Conservation (phyloP, 805 yeast genomes). For the Yarrowia deformans region DNA sequence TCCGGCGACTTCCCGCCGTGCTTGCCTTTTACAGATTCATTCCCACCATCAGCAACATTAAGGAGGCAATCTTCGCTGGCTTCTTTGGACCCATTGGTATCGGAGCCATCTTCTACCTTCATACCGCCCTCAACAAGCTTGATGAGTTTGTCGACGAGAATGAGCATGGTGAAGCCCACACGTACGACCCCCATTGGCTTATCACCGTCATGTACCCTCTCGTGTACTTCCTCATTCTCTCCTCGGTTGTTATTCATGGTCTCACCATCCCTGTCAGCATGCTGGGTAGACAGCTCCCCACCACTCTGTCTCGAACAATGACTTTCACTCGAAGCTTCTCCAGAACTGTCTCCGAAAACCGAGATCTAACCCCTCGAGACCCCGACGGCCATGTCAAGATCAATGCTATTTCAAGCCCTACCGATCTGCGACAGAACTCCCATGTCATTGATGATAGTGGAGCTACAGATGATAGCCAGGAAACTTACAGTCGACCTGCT, state of each 20-base stretch:
- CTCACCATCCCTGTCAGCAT: slow-evolving; percentile 43
- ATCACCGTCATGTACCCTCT: slow-evolving; percentile 69
- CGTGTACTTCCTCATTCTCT: slow-evolving; percentile 70
- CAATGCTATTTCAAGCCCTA: slow-evolving; percentile 11
- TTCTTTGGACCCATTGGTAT: slow-evolving; percentile 82
- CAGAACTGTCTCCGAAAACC: background rate
- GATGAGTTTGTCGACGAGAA: slow-evolving; percentile 46
- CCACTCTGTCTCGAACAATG: slow-evolving; percentile 14
- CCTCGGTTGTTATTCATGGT: slow-evolving; percentile 80
- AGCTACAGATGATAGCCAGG: slow-evolving; percentile 19
- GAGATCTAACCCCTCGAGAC: slow-evolving; percentile 27
- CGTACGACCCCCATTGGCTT: slow-evolving; percentile 50
- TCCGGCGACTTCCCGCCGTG: slow-evolving; percentile 51
- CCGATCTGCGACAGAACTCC: slow-evolving; percentile 12
- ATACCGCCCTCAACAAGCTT: slow-evolving; percentile 54
- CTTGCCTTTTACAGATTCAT: slow-evolving; percentile 61
- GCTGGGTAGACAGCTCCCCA: slow-evolving; percentile 32
- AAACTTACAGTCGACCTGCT: slow-evolving; percentile 11
- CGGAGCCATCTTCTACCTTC: slow-evolving; percentile 66
- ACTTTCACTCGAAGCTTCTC: slow-evolving; percentile 10
- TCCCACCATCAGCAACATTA: slow-evolving; percentile 68
- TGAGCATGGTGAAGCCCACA: slow-evolving; percentile 29
- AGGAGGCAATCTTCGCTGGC: slow-evolving; percentile 74
- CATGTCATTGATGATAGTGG: slow-evolving; percentile 14
- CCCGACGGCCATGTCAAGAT: slow-evolving; percentile 19